Evolutionary conservation across 208 protist species (phyloP).

Genomic region (Leishmania mexicana): DNA sequence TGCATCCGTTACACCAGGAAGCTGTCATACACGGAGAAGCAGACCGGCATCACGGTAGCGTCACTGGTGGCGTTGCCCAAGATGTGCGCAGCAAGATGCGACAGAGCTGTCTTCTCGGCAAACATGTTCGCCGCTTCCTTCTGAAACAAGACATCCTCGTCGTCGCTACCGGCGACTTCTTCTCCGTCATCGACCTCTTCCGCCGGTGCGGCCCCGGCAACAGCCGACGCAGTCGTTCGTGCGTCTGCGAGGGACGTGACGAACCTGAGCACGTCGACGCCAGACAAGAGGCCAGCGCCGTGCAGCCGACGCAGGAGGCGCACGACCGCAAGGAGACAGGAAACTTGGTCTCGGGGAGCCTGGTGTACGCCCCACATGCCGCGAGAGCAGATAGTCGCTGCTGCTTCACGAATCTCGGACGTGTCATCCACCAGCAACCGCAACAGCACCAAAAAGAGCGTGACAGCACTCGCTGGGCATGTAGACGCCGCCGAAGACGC

Average conservation of each 20-base stretch:
- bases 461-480: constrained; percentile 12
- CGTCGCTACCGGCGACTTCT: constrained; percentile 18
- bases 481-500: neutral
- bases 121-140: constrained; percentile 90
- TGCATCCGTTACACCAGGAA: constrained; percentile 4
- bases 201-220: neutral
- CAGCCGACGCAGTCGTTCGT: neutral
- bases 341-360: constrained; percentile 52
- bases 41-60: neutral
- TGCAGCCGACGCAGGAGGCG: constrained; percentile 32
- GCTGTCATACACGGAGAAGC: constrained; percentile 20
- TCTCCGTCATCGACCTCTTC: constrained; percentile 13
- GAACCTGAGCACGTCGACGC: neutral
- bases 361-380: constrained; percentile 20
- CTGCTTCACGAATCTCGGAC: constrained; percentile 55
- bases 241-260: constrained; percentile 3
- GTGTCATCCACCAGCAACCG: constrained; percentile 81
- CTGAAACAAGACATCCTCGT: constrained; percentile 82
- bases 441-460: constrained; percentile 58
- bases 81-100: constrained; percentile 42
- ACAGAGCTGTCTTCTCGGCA: constrained; percentile 59
- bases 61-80: constrained; percentile 2
- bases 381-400: constrained; percentile 35
- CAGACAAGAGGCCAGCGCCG: constrained; percentile 5
- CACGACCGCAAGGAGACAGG: constrained; percentile 59